Conservation (phyloP, 352 stramenopile species). For the Globisporangium lucens region DNA sequence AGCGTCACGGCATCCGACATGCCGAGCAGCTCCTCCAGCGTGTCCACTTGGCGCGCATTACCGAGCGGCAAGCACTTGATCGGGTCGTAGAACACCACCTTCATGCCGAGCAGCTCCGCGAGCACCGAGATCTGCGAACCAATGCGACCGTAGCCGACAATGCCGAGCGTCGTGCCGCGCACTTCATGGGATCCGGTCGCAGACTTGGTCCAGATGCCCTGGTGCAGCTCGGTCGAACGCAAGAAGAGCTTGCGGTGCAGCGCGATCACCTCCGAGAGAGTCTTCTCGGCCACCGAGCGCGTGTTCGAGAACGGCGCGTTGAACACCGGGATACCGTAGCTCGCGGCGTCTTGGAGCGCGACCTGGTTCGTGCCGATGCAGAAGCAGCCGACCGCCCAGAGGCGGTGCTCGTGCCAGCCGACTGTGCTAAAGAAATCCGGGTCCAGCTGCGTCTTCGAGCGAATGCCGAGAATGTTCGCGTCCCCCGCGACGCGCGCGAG, state of each 20-base stretch:
- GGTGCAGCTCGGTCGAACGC: slow-evolving; percentile 72
- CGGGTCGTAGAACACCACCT: slow-evolving; percentile 93
- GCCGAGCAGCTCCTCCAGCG: slow-evolving; percentile 78
- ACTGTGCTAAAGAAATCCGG: slow-evolving; percentile 73
- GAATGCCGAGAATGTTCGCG: slow-evolving; percentile 75
- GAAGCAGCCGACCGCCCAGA: slow-evolving; percentile 81
- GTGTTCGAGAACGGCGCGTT: slow-evolving; percentile 87
- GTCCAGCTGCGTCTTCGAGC: slow-evolving; percentile 81
- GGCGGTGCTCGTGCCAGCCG: slow-evolving; percentile 73
- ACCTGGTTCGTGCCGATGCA: slow-evolving; percentile 87
- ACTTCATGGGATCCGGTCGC: slow-evolving; percentile 77
- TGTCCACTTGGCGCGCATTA: slow-evolving; percentile 82
- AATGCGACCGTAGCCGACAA: slow-evolving; percentile 81
- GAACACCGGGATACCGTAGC: slow-evolving; percentile 72
- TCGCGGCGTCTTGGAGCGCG: slow-evolving; percentile 51
- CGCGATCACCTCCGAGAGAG: slow-evolving; percentile 74
- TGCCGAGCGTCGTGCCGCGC: slow-evolving; percentile 74
- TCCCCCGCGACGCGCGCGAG: slow-evolving; percentile 71
- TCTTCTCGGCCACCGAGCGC: slow-evolving; percentile 83
- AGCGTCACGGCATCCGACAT: slow-evolving; percentile 92
- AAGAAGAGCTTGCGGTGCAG: slow-evolving; percentile 82
- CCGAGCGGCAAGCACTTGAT: slow-evolving; percentile 78
- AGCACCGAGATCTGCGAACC: slow-evolving; percentile 81
- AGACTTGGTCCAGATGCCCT: slow-evolving; percentile 78
- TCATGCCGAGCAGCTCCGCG: slow-evolving; percentile 90